Percentiles rank a stretch among this genome's conserved stretches.
Conservation (phyloP, 805 yeast species). For the Candida oleophila region DNA sequence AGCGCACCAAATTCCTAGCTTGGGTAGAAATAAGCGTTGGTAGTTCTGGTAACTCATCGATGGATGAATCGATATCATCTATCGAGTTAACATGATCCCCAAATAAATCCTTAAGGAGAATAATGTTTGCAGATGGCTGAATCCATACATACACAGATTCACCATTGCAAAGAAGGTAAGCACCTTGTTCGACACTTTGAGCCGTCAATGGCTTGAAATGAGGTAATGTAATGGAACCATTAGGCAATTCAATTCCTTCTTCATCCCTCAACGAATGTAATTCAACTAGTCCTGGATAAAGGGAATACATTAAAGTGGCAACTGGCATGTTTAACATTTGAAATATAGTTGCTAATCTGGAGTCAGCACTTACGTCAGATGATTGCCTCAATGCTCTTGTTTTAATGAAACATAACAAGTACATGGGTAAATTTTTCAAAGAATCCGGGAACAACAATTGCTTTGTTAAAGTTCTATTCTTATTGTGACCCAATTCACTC, state of each 20-base stretch:
- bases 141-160: slow-evolving; percentile 59
- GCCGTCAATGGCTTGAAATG: slow-evolving; percentile 43
- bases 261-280: slow-evolving; percentile 61
- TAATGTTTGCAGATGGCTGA: slow-evolving; percentile 64
- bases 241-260: slow-evolving; percentile 47
- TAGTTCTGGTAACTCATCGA: slow-evolving; percentile 65
- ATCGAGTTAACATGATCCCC: slow-evolving; percentile 51
- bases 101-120: slow-evolving; percentile 71
- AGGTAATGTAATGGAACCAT: slow-evolving; percentile 50
- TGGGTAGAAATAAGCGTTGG: slow-evolving; percentile 69
- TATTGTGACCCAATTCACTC: slow-evolving; percentile 38
- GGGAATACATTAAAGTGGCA: slow-evolving; percentile 55
- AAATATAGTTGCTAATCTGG: slow-evolving; percentile 55
- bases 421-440: slow-evolving; percentile 66
- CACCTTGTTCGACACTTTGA: slow-evolving; percentile 62
- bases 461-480: slow-evolving; percentile 37
- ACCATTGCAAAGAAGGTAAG: slow-evolving; percentile 76
- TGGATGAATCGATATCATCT: slow-evolving; percentile 45
- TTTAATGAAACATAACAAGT: slow-evolving; percentile 68
- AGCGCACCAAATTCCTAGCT: slow-evolving; percentile 60
- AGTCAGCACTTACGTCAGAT: slow-evolving; percentile 55
- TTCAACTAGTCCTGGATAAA: slow-evolving; percentile 80
- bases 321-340: slow-evolving; percentile 54
- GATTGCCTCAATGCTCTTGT: slow-evolving; percentile 57
- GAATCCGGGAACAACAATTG: slow-evolving; percentile 83